Evolutionary conservation across 176 grass and related monocot species (phyloP), one percentile per base, ranked within the genome.

Genomic region (Paspalum notatum): DNA sequence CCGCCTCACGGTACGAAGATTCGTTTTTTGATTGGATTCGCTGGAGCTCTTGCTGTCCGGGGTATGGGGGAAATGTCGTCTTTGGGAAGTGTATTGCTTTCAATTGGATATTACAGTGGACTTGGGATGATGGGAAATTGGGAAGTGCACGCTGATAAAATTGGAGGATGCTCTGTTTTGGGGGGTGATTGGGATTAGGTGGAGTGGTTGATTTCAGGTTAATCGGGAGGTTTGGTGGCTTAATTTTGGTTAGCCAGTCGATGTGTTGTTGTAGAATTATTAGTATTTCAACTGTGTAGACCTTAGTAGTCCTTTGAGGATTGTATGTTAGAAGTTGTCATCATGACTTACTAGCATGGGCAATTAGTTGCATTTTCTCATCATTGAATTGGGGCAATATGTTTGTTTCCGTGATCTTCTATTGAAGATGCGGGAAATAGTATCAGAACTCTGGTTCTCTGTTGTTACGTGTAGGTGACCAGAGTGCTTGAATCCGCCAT

Each of bases 1-100:
- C 79, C 93, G 90, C 72, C 91, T 97, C 83, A 90, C 83, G 84
- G 94, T 97, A 87, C 65, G 81, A 86, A 60, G 79, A 57, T 80
- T 91, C 25, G 46, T n/a, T 66, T 85, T 87, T 75, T 79, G 5
- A 20, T 85, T 73, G 42, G 66, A 47, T 85, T 87, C 57, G 7
- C 44, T 78, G 37, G 13, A 60, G 68, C 71, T 60, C 57, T 82
- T 41, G 66, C 45, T 75, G 62, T 62, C 37, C 43, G 59, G 16
- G 16, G 71, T 59, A 2, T 32, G 40, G 47, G 77, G 53, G 18
- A 66, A 58, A 80, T 80, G 41, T 70, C 0, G 12, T 67, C 67
- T 83, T 90, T 47, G 42, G 55, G 61, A 11, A 71, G 37, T 66
- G 24, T 53, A 82, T 3, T 44, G 22, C 18, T 69, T 76, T 41